phyloP scores from a whole-genome alignment of 2,329 filamentous ascomycete genomes.

The Zasmidium citrigriseum region DNA sequence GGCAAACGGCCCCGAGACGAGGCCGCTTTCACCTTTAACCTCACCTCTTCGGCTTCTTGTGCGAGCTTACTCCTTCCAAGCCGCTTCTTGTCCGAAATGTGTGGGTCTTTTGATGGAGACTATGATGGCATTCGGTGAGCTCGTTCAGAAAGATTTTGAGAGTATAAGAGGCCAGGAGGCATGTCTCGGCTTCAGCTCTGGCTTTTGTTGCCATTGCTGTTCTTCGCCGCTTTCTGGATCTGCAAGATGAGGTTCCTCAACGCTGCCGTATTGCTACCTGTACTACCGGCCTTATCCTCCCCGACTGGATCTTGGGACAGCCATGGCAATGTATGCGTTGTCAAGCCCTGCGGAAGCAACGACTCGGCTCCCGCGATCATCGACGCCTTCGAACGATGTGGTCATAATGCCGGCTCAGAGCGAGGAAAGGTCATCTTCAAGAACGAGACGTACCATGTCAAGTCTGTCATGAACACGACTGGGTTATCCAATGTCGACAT shows the following conservation, averaged over 20 bases:
- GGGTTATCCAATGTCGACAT: slow-evolving; percentile 50
- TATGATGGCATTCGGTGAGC: neutral
- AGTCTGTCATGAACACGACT: slow-evolving; percentile 52
- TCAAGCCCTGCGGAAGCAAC: slow-evolving; percentile 10
- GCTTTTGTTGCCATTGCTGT: no score
- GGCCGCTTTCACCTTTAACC: neutral
- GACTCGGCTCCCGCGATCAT: slow-evolving; percentile 50
- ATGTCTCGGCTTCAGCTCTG: neutral
- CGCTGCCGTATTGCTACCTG: neutral
- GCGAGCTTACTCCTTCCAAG: no score
- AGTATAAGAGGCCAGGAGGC: neutral
- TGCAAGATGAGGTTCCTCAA: neutral
- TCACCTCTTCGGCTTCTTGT: neutral
- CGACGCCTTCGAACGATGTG: slow-evolving; percentile 51
- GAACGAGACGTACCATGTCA: slow-evolving; percentile 33
- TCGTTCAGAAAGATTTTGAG: neutral
- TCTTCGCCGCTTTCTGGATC: neutral
- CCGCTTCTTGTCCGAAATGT: neutral
- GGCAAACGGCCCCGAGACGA: neutral
- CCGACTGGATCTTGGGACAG: neutral
- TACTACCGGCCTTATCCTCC: neutral
- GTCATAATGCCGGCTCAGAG: slow-evolving; percentile 40
- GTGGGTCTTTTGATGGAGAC: neutral
- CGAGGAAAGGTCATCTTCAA: slow-evolving; percentile 15
- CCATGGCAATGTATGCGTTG: slow-evolving; percentile 12